Conservation (phyloP, 768 basidiomycete species). For the Suillus variegatus region DNA sequence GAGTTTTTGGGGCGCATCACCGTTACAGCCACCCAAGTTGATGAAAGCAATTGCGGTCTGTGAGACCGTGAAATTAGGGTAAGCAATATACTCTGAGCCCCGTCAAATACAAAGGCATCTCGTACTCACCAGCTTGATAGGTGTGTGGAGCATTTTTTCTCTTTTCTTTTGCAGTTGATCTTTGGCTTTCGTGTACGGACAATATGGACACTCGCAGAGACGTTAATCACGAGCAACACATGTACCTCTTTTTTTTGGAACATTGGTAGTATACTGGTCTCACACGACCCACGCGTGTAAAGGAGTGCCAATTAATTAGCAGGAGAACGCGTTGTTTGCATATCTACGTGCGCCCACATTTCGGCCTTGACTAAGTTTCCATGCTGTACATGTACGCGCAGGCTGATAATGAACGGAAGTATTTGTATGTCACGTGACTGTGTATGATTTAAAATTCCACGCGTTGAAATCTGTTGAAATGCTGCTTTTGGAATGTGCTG, state of each 20-base stretch:
- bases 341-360: background rate
- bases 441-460: background rate
- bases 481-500: background rate
- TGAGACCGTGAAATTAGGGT: constrained; percentile 2
- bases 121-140: background rate
- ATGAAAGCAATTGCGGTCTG: constrained; percentile 15
- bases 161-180: background rate
- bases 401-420: background rate
- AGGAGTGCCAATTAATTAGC: background rate
- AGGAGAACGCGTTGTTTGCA: background rate
- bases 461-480: background rate
- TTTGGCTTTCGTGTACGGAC: background rate
- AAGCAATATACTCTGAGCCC: background rate
- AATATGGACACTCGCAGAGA: background rate
- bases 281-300: background rate
- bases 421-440: background rate
- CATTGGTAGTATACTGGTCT: background rate
- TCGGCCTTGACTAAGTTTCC: background rate
- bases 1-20: constrained; percentile 26
- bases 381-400: background rate
- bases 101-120: background rate
- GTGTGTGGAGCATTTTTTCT: background rate
- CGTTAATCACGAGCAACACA: background rate
- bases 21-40: constrained; percentile 24
- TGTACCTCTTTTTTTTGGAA: background rate